Percentiles rank a stretch among this genome's conserved stretches.
Conservation (phyloP, 768 basidiomycete genomes). For the Auriscalpium vulgare region DNA sequence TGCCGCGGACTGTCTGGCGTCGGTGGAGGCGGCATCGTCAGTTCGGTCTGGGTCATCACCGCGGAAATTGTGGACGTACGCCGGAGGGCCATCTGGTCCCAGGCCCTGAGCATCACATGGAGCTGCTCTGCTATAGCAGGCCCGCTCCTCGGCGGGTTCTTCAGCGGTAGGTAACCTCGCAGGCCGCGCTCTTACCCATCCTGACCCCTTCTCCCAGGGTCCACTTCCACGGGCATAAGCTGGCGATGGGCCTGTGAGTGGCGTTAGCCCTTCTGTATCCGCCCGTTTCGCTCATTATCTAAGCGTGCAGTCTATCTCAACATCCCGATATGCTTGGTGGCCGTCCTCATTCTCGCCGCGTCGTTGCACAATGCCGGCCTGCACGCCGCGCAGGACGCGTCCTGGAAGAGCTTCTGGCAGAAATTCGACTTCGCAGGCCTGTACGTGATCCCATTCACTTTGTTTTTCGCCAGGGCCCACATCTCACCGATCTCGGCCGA, state of each 20-base stretch:
- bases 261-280: slow-evolving; percentile 3
- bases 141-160: slow-evolving; percentile 74
- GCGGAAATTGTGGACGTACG: slow-evolving; percentile 72
- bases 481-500: neutral
- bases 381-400: slow-evolving; percentile 35
- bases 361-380: slow-evolving; percentile 56
- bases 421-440: slow-evolving; percentile 74
- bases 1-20: slow-evolving; percentile 63
- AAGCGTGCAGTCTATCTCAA: slow-evolving; percentile 65
- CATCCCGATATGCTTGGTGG: slow-evolving; percentile 62
- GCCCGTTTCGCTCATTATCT: slow-evolving; percentile 12
- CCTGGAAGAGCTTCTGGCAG: slow-evolving; percentile 45
- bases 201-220: slow-evolving; percentile 6
- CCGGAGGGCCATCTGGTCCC: slow-evolving; percentile 75
- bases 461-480: slow-evolving; percentile 9
- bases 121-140: slow-evolving; percentile 80
- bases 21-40: slow-evolving; percentile 84
- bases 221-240: slow-evolving; percentile 28
- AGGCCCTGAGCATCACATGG: slow-evolving; percentile 81
- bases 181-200: neutral
- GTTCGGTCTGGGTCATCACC: slow-evolving; percentile 80
- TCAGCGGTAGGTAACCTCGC: slow-evolving; percentile 50
- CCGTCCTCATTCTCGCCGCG: slow-evolving; percentile 44
- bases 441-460: slow-evolving; percentile 37
- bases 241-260: slow-evolving; percentile 87